phyloP scores from a whole-genome alignment of 129 eudicot species.

The Pittosporum tobira region DNA sequence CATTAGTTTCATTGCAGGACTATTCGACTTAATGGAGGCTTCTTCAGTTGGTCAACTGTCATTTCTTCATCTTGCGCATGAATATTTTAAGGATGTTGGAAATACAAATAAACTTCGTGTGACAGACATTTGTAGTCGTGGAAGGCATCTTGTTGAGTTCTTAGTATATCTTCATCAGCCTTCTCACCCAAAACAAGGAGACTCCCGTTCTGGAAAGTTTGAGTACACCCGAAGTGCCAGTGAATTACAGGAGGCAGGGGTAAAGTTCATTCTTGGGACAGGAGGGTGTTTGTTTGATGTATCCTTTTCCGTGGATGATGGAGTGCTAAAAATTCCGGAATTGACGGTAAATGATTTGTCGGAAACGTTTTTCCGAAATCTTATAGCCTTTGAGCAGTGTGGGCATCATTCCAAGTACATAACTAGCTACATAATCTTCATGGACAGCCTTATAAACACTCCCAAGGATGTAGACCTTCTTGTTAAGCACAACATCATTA shows the following conservation, averaged over 20 bases:
- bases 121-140: no score
- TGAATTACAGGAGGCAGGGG: conserved; percentile 14
- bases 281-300: no score
- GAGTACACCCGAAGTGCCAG: not conserved
- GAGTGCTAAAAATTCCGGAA: conserved; percentile 2
- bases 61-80: not conserved
- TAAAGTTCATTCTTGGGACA: no score
- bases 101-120: not conserved
- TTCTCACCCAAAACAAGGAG: not conserved
- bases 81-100: conserved; percentile 4
- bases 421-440: no score
- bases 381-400: conserved; percentile 17
- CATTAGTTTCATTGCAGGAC: not conserved
- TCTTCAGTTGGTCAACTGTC: not conserved
- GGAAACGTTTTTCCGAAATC: conserved; percentile 11
- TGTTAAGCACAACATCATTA: not conserved
- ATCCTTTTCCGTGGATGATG: no score
- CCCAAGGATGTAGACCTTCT: conserved; percentile 17
- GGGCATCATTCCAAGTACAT: no score
- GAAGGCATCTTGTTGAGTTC: conserved; percentile 12
- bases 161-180: not conserved
- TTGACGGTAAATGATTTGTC: not conserved
- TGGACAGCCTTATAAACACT: conserved; percentile 15
- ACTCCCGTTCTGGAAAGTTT: not conserved
- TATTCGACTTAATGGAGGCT: no score